Evolutionary conservation across 2,329 filamentous ascomycete genomes (phyloP).

Genomic region (Metarhizium guizhouense): DNA sequence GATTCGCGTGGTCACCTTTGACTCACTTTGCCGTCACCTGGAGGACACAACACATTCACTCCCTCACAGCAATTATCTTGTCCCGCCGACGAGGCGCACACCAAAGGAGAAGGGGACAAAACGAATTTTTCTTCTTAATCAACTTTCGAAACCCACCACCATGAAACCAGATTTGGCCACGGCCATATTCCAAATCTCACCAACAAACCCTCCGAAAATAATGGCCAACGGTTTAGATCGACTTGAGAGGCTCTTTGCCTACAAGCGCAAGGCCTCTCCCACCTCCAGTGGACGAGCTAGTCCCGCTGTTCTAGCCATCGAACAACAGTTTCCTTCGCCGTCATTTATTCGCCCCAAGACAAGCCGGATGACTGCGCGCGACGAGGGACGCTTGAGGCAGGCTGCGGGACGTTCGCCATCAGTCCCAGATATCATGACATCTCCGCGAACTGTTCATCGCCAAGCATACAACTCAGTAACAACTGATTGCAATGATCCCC

Average conservation of each 20-base stretch:
- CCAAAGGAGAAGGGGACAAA: too few species aligned
- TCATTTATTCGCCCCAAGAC: constrained; percentile 49
- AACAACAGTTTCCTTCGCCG: constrained; percentile 37
- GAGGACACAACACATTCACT: constrained; percentile 4
- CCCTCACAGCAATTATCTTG: not conserved
- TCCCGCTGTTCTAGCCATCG: constrained; percentile 14
- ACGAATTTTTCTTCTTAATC: not conserved
- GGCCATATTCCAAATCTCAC: not conserved
- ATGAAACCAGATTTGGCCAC: not conserved
- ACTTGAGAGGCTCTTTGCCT: constrained; percentile 43
- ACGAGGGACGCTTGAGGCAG: constrained; percentile 30
- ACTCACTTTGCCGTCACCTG: constrained; percentile 11
- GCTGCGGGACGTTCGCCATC: constrained; percentile 20
- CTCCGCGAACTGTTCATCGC: constrained; percentile 4
- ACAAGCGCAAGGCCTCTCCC: constrained; percentile 28
- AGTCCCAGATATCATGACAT: constrained; percentile 11
- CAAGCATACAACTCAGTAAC: constrained; percentile 8
- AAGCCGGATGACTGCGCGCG: constrained; percentile 47
- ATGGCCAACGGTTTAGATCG: constrained; percentile 42
- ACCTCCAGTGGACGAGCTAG: constrained; percentile 15
- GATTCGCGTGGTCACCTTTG: constrained; percentile 6
- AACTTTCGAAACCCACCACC: not conserved
- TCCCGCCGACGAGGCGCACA: not conserved
- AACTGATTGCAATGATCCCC: constrained; percentile 6
- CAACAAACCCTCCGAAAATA: constrained; percentile 8